A percentile compares a stretch with the other conserved stretches of the same genome.
phyloP scores from a whole-genome alignment of 208 protist genomes.

The Paratrypanosoma confusum region DNA sequence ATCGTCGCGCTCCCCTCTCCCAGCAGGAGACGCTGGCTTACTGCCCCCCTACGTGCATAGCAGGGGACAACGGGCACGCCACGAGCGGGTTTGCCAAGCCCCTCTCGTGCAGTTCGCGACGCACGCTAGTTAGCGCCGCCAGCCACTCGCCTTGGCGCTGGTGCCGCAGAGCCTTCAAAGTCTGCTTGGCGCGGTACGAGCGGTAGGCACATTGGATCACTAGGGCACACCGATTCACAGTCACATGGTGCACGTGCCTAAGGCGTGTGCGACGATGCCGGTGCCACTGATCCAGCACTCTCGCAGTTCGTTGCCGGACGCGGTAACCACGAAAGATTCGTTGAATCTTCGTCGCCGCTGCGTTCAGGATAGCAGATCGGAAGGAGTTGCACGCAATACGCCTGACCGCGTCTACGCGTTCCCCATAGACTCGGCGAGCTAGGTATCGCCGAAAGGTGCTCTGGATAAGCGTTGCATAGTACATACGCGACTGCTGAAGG shows the following conservation, averaged over 20 bases:
- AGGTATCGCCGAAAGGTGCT: conserved; percentile 57
- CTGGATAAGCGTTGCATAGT: conserved; percentile 73
- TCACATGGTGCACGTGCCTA: no score
- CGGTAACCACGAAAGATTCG: conserved; percentile 35
- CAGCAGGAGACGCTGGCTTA: no score
- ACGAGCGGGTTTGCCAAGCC: no score
- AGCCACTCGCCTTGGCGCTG: conserved; percentile 7
- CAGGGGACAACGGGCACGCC: no score
- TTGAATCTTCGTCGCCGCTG: conserved; percentile 47
- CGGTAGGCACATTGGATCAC: conserved; percentile 20
- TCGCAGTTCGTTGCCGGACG: conserved; percentile 1
- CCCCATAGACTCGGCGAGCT: conserved; percentile 33
- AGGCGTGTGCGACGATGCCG: no score
- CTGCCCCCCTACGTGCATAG: no score
- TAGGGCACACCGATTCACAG: conserved; percentile 6
- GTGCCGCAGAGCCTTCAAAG: background rate
- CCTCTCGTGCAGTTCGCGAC: no score
- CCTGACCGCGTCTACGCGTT: conserved; percentile 26
- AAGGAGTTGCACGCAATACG: conserved; percentile 66
- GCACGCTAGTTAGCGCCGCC: conserved; percentile 6
- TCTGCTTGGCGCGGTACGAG: conserved; percentile 3
- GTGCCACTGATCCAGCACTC: background rate
- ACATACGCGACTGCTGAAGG: conserved; percentile 38
- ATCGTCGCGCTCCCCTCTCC: no score
- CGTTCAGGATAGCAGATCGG: conserved; percentile 26